Percentiles rank a stretch among this genome's conserved stretches.
Conservation (phyloP, 2,329 filamentous ascomycete genomes). For the Talaromyces sp. region DNA sequence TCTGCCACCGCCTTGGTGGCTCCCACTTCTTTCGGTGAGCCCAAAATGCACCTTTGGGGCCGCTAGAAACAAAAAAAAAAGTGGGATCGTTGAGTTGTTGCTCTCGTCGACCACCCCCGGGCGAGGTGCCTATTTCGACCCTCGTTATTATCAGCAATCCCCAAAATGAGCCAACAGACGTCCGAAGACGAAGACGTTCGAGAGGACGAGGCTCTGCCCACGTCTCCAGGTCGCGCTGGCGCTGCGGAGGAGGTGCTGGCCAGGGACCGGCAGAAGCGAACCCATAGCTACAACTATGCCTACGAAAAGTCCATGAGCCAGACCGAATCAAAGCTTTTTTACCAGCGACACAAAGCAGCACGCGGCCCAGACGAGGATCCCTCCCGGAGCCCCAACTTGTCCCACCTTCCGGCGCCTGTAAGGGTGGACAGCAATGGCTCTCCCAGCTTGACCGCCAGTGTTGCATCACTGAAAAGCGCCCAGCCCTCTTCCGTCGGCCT, state of each 20-base stretch:
- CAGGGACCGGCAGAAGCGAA: slow-evolving; percentile 54
- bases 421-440: slow-evolving; percentile 1
- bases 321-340: slow-evolving; percentile 91
- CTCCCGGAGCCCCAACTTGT: slow-evolving; percentile 25
- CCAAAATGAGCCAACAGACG: background rate
- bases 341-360: slow-evolving; percentile 70
- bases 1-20: background rate
- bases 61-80: background rate
- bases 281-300: slow-evolving; percentile 87
- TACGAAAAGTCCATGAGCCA: slow-evolving; percentile 93
- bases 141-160: background rate
- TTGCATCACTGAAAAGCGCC: slow-evolving; percentile 5
- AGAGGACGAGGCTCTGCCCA: background rate
- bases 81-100: background rate
- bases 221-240: background rate
- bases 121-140: background rate
- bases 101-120: background rate
- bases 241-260: slow-evolving; percentile 25
- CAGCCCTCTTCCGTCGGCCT: slow-evolving; percentile 5
- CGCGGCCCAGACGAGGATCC: slow-evolving; percentile 19
- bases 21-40: background rate
- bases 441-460: slow-evolving; percentile 6
- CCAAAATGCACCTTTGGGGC: background rate
- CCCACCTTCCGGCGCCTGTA: slow-evolving; percentile 6
- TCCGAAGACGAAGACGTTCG: background rate